phyloP scores from a whole-genome alignment of 805 yeast genomes.

The Spathaspora sp. region DNA sequence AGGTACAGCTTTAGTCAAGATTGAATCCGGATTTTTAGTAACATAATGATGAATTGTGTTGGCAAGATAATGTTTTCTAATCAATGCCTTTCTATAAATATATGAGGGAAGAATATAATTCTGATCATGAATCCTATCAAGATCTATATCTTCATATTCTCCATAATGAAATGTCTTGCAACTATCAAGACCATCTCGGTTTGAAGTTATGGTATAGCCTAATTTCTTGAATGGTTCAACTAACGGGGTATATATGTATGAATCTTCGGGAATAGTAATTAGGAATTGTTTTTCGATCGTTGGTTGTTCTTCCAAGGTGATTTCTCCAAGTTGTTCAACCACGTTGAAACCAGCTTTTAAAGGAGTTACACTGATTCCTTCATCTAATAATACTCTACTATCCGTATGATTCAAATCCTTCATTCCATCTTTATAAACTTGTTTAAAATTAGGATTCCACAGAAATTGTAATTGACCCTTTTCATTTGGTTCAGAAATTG shows the following conservation, averaged over 20 bases:
- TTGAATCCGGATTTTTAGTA: constrained; percentile 71
- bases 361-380: constrained; percentile 52
- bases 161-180: constrained; percentile 67
- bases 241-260: constrained; percentile 44
- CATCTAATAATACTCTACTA: constrained; percentile 64
- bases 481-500: constrained; percentile 14
- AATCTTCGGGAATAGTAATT: constrained; percentile 31
- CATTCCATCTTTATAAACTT: constrained; percentile 53
- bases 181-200: constrained; percentile 16
- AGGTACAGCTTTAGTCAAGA: constrained; percentile 61
- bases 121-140: constrained; percentile 53
- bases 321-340: constrained; percentile 57
- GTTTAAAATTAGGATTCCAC: constrained; percentile 83
- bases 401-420: constrained; percentile 50
- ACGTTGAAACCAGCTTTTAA: constrained; percentile 67
- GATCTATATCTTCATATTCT: constrained; percentile 84
- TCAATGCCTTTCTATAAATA: constrained; percentile 84
- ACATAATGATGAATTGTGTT: constrained; percentile 72
- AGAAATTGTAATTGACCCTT: constrained; percentile 46
- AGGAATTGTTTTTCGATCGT: constrained; percentile 19
- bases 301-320: constrained; percentile 31
- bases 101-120: constrained; percentile 73
- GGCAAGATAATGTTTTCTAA: constrained; percentile 86
- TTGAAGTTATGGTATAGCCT: constrained; percentile 15
- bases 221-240: constrained; percentile 28